Conservation (phyloP, 768 basidiomycete species). For the Kwoniella sp. region DNA sequence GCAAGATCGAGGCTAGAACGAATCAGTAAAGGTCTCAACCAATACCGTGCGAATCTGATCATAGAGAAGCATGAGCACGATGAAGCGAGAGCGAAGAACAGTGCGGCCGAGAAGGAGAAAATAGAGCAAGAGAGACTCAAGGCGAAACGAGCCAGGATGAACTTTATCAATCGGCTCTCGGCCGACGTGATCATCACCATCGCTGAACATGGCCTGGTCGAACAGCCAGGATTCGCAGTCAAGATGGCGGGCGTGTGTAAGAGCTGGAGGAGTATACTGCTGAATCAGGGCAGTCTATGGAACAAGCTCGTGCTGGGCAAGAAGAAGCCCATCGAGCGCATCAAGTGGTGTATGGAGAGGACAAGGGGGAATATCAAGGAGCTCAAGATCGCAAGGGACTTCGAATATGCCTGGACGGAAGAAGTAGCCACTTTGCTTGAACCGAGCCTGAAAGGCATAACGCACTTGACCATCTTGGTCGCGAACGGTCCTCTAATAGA, state of each 20-base stretch:
- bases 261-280: constrained; percentile 20
- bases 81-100: background rate
- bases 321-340: constrained; percentile 14
- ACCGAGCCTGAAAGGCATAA: background rate
- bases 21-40: background rate
- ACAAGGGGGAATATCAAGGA: constrained; percentile 7
- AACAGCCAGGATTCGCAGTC: constrained; percentile 4
- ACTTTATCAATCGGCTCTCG: constrained; percentile 16
- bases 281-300: constrained; percentile 19
- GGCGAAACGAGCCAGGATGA: constrained; percentile 11
- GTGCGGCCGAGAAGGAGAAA: constrained; percentile 2
- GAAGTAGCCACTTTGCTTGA: constrained; percentile 11
- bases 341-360: constrained; percentile 2
- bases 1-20: background rate
- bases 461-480: constrained; percentile 7
- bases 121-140: background rate
- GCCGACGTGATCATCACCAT: constrained; percentile 25
- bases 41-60: constrained; percentile 8
- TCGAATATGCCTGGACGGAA: background rate
- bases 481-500: background rate
- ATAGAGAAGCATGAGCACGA: constrained; percentile 9
- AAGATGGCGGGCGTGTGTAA: constrained; percentile 24
- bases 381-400: constrained; percentile 12
- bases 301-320: constrained; percentile 16
- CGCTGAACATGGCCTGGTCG: constrained; percentile 16